Evolutionary conservation across 106 monocot genomes (phyloP), one percentile per base, ranked within the genome.

Genomic region (Xerophyta viscosa): DNA sequence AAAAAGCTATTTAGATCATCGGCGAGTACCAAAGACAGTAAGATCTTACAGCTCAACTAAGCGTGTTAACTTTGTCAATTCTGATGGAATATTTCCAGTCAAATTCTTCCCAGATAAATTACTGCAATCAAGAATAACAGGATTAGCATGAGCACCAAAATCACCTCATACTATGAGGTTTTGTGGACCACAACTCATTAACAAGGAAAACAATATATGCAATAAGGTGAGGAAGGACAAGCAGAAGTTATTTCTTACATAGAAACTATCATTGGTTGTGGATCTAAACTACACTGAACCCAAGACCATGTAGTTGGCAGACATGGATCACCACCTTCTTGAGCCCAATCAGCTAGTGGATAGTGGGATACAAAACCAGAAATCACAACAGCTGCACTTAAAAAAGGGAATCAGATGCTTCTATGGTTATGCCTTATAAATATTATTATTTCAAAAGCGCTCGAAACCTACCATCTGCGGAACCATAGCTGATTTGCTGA

Each of bases 291-390:
- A 57, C 94, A 96, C 53, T 85, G 81, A 50, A 96, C 70, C 94
- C 94, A 96, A 43, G 84, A 76, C 94, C 94, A 96, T 24, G 88
- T 61, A 56, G 72, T 69, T 25, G 94, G 94, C 46, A 85, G 51
- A 57, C 94, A 96, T 27, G 94, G 94, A 73, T 96, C 94, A 44
- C 94, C 94, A 22, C 88, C 94, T 71, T 96, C 94, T 61, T 82
- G 69, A 24, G 88, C 81, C 94, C 94, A 96, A 53, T 65, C 76
- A 57, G 63, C 81, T 48, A 48, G 43, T 39, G 66, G 65, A 51
- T 82, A 85, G 15, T 57, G 71, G 30, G 81, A 81, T 41, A 60
- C 62, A 65, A 96, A 79, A 71, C 75, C 68, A 12, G 52, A 61
- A 72, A 96, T 71, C 5, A 37, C 39, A 43, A 33, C 61, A 29